Base-by-base conservation (phyloP, 75 land plant species). In the Gnetum montanum region DNA sequence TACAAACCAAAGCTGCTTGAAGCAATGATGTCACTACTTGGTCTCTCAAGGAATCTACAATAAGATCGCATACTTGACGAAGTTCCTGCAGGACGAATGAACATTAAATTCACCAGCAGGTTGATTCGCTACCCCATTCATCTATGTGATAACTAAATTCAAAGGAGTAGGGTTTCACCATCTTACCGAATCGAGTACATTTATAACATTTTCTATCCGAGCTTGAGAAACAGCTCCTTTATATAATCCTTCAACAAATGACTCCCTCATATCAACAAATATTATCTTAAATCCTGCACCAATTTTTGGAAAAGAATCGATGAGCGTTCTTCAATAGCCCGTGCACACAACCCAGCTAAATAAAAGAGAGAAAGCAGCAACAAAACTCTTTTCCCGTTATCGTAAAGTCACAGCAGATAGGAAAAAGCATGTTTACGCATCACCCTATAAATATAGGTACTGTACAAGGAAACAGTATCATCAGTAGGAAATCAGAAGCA, bases 241-340 rank as follows among this genome's bases (percentile, higher is more conserved):
- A 64, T 85, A 85, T 16, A 85, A 52, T 41, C 37, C 48, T 49
- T 25, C 69, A 0, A 85, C 36, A 28, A 82, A 78, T 7, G 61
- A 19, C 6, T 81, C 76, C 19, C 76, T 67, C 61, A 85, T 38
- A 69, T 85, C 90, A 79, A 73, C 74, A 60, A 82, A 78, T 16
- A 85, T 58, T 40, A 70, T 58, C 57, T 61, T 85, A 62, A 70
- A 46, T 44, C 90, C 90, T 84, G 28, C 28, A 64, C 28, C 41
- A 36, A 6, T n/a, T n/a, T n/a, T n/a, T n/a, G n/a, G 15, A 40
- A 40, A 15, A 15, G 15, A 62, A 12, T 30, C 48, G 43, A 4
- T 18, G 27, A 4, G 38, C 3, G 16, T 51, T 23, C 28, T 51
- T 10, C 4, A 51, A 25, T 10, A 10, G 10, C 12, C 15, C 15